Evolutionary conservation across 345 rosid genomes (phyloP).

Genomic region (Gossypium bickii): DNA sequence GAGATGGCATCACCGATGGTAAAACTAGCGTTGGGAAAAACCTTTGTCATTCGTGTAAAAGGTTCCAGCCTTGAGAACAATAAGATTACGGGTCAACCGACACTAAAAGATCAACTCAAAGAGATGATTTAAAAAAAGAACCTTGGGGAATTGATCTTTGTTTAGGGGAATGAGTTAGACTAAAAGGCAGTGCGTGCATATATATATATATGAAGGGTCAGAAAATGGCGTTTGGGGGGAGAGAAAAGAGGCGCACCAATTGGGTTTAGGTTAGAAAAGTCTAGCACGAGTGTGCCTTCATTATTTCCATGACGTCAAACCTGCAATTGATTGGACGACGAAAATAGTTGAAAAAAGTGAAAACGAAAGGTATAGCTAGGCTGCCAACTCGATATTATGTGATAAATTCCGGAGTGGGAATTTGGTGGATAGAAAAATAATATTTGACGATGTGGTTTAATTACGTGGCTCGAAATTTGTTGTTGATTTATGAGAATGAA

Average conservation of each 20-base stretch:
- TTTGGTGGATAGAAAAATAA: too few species aligned
- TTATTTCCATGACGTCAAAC: neutral
- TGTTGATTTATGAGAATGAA: too few species aligned
- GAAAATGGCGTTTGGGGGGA: neutral
- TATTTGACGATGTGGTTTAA: too few species aligned
- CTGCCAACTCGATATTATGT: too few species aligned
- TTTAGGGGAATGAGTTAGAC: neutral
- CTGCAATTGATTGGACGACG: neutral
- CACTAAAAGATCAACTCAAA: neutral
- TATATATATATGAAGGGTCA: neutral
- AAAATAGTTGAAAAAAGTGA: neutral
- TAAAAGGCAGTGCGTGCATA: neutral
- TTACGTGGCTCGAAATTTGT: too few species aligned
- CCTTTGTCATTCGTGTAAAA: conserved; percentile 54
- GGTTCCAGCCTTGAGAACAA: conserved; percentile 14
- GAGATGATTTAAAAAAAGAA: neutral
- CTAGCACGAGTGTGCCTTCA: neutral
- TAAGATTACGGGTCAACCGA: neutral
- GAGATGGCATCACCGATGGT: neutral
- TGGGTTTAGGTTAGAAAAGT: neutral
- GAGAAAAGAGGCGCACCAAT: neutral
- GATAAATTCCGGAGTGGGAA: too few species aligned
- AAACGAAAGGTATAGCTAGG: neutral
- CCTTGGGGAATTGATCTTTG: neutral
- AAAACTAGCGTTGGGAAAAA: conserved; percentile 52